Evolutionary conservation across 2,329 filamentous ascomycete genomes (phyloP), one percentile per base, ranked within the genome.

Genomic region (Aspergillus transmontanensis): DNA sequence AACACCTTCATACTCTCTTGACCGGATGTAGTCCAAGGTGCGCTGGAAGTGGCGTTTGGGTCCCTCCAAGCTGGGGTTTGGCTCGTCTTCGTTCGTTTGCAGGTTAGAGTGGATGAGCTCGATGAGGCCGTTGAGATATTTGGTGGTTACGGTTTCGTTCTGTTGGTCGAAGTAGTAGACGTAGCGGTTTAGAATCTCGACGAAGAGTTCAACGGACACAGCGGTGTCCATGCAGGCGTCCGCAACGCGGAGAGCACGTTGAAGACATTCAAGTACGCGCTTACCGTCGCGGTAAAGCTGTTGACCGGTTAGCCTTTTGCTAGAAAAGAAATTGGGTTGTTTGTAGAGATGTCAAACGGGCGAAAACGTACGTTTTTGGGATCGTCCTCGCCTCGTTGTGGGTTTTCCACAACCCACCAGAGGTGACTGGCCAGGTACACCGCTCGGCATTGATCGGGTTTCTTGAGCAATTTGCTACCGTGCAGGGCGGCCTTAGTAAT

Each of bases 131-230:
- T 99, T 99, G 66, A 99, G 86, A 77, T 98, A 99, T 80, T 98
- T 98, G 3, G 91, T 97, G 6, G 95, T 99, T 45, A 99, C 95
- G 69, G 94, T 94, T 81, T 99, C 95, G 79, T 99, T 99, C 76
- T 97, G 93, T 78, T 99, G 94, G 79, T 99, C 95, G 81, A 97
- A 99, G 82, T 98, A 99, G 79, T 99, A 99, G 59, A 98, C 94
- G 76, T 99, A 99, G 78, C 95, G 89, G 78, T 99, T 97, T 61
- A 99, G 83, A 67, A 99, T 99, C 81, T 99, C 95, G 62, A 99
- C 94, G 79, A 99, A 99, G 56, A 99, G 86, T 80, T 99, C 96
- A 54, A 99, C 95, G 3, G 93, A 97, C 4, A 97, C 93, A 7
- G 93, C 93, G 9, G 94, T 95, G 79, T 99, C 96, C 95, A 99